Percentiles rank a stretch among this genome's conserved stretches.
phyloP scores from a whole-genome alignment of 176 grass and related monocot genomes.

The Phyllostachys edulis region DNA sequence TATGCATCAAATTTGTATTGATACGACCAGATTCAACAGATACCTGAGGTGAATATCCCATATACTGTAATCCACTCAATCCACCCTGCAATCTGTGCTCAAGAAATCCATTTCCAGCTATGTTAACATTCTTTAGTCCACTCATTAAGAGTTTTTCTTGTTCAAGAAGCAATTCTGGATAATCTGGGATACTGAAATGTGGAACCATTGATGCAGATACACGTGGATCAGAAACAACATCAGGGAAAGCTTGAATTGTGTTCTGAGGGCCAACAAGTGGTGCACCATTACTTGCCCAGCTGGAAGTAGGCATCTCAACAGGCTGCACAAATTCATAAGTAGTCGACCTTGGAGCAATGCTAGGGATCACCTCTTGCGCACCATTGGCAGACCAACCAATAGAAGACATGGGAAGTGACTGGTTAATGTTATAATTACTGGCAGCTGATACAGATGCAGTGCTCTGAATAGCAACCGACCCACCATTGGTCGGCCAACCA shows the following conservation, averaged over 20 bases:
- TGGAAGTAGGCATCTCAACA: conserved; percentile 16
- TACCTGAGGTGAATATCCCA: conserved; percentile 36
- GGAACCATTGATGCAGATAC: conserved; percentile 35
- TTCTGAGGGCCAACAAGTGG: conserved; percentile 44
- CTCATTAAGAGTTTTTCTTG: conserved; percentile 49
- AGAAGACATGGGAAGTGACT: conserved; percentile 34
- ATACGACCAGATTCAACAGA: conserved; percentile 34
- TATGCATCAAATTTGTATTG: conserved; percentile 22
- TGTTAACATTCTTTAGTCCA: conserved; percentile 56
- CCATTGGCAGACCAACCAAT: conserved; percentile 36
- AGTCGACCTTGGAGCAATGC: conserved; percentile 23
- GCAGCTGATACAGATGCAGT: conserved; percentile 10
- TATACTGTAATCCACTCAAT: conserved; percentile 42
- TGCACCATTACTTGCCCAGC: conserved; percentile 43
- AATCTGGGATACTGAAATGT: conserved; percentile 28
- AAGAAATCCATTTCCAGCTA: conserved; percentile 55
- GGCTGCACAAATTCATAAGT: conserved; percentile 44
- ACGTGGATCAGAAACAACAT: conserved; percentile 30
- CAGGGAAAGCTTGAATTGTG: conserved; percentile 34
- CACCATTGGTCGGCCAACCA: conserved; percentile 27
- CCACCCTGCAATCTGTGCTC: conserved; percentile 52
- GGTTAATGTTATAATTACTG: conserved; percentile 18
- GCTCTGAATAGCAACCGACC: neutral
- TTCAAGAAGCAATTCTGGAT: conserved; percentile 45
- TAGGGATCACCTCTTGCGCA: conserved; percentile 18